phyloP scores from a whole-genome alignment of 345 rosid species.

The Melastoma malabathricum region DNA sequence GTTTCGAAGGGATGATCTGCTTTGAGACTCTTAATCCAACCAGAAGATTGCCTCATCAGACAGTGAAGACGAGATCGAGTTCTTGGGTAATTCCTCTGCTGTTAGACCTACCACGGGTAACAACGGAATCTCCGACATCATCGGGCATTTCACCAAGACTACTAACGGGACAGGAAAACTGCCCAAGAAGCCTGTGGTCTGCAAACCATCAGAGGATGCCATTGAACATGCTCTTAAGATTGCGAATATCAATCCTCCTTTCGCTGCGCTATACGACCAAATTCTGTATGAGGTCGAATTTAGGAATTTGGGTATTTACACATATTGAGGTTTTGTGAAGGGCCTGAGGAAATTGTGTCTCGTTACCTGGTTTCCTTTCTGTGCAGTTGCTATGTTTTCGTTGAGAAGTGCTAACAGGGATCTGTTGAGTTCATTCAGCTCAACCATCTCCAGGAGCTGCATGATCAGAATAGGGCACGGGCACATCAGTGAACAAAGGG shows the following conservation, averaged over 20 bases:
- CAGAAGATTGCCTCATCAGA: constrained; percentile 28
- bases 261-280: no score
- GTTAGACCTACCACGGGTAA: neutral
- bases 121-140: constrained; percentile 40
- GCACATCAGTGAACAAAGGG: constrained; percentile 3
- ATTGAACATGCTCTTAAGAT: constrained; percentile 45
- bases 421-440: constrained; percentile 63
- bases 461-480: constrained; percentile 1
- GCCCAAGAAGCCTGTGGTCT: constrained; percentile 61
- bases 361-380: constrained; percentile 54
- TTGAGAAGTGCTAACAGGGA: constrained; percentile 79
- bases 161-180: constrained; percentile 17
- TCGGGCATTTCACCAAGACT: constrained; percentile 30
- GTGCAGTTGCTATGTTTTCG: constrained; percentile 82
- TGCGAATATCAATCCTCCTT: constrained; percentile 52
- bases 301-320: no score
- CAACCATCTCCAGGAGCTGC: constrained; percentile 86
- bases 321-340: neutral
- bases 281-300: no score
- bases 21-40: constrained; percentile 78
- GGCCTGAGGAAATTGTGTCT: neutral
- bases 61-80: constrained; percentile 37
- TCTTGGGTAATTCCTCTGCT: constrained; percentile 13
- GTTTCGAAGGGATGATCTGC: constrained; percentile 90
- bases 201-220: constrained; percentile 62